Conservation (phyloP, 2,329 filamentous ascomycete genomes). For the Leptodontidium sp. region DNA sequence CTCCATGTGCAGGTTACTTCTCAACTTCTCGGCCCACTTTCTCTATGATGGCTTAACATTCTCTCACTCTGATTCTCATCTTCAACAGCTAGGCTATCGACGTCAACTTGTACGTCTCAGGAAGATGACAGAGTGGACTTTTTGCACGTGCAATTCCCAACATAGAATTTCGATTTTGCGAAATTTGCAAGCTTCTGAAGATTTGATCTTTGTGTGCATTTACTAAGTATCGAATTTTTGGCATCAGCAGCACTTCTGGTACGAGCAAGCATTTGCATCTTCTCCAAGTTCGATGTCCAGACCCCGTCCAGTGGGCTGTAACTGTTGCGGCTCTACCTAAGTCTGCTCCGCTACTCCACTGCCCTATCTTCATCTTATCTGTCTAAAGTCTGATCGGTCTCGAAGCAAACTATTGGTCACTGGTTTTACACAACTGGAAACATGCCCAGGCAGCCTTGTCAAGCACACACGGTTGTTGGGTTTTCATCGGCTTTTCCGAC, state of each 20-base stretch:
- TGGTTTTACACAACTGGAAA: background rate
- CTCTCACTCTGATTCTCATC: background rate
- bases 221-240: too few relatives aligned
- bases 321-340: background rate
- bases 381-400: constrained; percentile 2
- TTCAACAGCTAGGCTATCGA: background rate
- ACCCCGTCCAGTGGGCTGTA: background rate
- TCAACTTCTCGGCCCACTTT: constrained; percentile 1
- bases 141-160: background rate
- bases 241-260: too few relatives aligned
- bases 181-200: too few relatives aligned
- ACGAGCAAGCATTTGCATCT: background rate
- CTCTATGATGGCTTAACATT: background rate
- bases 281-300: background rate
- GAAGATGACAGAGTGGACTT: background rate
- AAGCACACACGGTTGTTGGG: background rate
- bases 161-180: too few relatives aligned
- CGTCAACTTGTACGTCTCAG: background rate
- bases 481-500: background rate
- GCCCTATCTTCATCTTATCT: background rate
- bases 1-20: constrained; percentile 20
- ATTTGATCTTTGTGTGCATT: too few relatives aligned
- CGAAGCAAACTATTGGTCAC: background rate
- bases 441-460: background rate
- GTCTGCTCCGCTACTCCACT: background rate